Evolutionary conservation across 2,329 filamentous ascomycete species (phyloP), one percentile per base, ranked within the genome.

Genomic region (Nectriaceae sp.): DNA sequence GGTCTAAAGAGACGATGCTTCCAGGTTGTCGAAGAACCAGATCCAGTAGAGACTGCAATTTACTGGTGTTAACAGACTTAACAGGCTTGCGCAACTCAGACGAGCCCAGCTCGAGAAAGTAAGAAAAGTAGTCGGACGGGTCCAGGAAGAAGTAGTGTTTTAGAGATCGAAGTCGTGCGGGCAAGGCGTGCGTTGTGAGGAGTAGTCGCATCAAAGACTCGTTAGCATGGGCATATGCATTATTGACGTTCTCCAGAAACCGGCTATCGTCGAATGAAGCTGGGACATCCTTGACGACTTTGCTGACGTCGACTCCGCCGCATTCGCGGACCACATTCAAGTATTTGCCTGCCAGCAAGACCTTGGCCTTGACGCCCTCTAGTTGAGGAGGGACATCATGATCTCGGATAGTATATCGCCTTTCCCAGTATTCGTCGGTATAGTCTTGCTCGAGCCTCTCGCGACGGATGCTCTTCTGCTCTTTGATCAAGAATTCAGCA

Each of bases 101-200:
- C 22, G 88, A 80, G 46, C 90, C 86, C 18, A 99, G 84, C 65
- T 99, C 94, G 50, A 99, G 84, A 68, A 99, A 99, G 70, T 97
- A 96, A 3, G 91, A 91, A 70, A 99, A 97, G 75, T 96, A 99
- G 68, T 99, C 94, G 26, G 94, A 97, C 8, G 92, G 88, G 61
- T 97, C 93, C 53, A 99, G 85, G 77, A 99, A 99, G 76, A 97
- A 99, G 74, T 99, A 99, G 70, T 99, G 94, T 68, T 99, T 99
- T 33, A 99, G 77, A 13, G 93, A 97, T 39, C 88, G 84, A 47
- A 99, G 79, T 31, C 94, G 84, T 21, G 89, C 88, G 1, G 93
- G 92, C 4, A 99, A 80, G 11, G 89, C 89, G 65, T 99, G 94
- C 5, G 94, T 94, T 1, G 93, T 97, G 35, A 99, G 79, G 3